Base-by-base conservation (phyloP, 495 filamentous ascomycete genomes). In the Lasiosphaeriaceae sp. region DNA sequence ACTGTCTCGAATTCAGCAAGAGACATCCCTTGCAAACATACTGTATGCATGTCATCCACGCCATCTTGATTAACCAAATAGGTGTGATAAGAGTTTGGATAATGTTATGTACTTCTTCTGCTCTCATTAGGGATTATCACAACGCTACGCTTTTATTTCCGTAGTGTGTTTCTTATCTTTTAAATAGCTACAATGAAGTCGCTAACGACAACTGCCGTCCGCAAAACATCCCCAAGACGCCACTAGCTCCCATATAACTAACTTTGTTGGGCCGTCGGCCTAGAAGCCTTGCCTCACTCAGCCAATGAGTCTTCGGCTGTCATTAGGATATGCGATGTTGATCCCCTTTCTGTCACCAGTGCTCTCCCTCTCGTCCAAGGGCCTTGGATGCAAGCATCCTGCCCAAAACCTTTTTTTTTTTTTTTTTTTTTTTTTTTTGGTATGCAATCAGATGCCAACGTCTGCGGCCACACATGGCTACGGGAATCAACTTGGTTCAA, bases 121-220 rank as follows among this genome's bases (percentile, higher is more conserved):
- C 44, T 34, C 29, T 41, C 44, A 56, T 58, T 54, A 52, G 26
- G 31, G 39, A 60, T 61, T 59, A 52, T 61, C 34, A 54, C 24
- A 46, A n/a, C 52, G 47, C 23, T 49, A 26, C 31, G 20, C 35
- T 37, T 34, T 55, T 24, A 2, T 26, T 57, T 44, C 14, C 37
- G 44, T 17, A 43, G 39, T 17, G 14, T 43, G 39, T 43, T 43
- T 43, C n/a, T 43, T 14, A 16, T 7, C 39, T 17, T 43, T 43
- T 43, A 16, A 43, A 7, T 43, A 43, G 39, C 39, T 43, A 43
- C 12, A 16, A 16, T 16, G 14, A 43, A 43, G 39, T 17, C n/a
- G 39, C 39, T 12, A 43, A 17, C 39, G 39, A 43, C 26, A 3
- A 43, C 39, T 17, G 39, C 39, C 39, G 39, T 2, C 26, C 26